phyloP scores from a whole-genome alignment of 2,329 filamentous ascomycete genomes.

The Bipolaris zeicola region DNA sequence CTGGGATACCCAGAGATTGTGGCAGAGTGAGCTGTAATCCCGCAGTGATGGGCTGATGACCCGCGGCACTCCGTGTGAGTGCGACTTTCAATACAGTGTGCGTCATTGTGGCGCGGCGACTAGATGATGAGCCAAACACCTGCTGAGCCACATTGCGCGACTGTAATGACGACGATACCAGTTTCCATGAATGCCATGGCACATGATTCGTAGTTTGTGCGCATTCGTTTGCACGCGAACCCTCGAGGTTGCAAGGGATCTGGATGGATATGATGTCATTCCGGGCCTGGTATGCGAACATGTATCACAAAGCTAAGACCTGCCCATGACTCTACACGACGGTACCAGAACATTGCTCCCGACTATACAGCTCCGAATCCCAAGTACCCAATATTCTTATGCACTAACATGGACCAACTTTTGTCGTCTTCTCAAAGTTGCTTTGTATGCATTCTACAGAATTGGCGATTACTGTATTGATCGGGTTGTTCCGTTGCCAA shows the following conservation, averaged over 20 bases:
- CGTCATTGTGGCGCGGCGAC: constrained; percentile 35
- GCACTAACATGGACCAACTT: no score
- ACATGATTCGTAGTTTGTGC: constrained; percentile 1
- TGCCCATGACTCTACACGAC: neutral
- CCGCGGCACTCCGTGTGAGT: constrained; percentile 13
- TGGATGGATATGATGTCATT: constrained; percentile 7
- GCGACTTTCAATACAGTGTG: constrained; percentile 14
- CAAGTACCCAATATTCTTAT: neutral
- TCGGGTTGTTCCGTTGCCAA: no score
- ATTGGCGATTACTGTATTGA: no score
- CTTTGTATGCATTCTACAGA: no score
- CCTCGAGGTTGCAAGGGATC: neutral
- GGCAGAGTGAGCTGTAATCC: constrained; percentile 11
- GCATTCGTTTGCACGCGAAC: neutral
- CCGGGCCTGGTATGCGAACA: neutral
- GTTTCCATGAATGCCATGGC: neutral
- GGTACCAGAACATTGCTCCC: neutral
- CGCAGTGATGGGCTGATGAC: constrained; percentile 20
- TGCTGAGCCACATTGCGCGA: constrained; percentile 20
- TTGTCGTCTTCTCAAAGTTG: no score
- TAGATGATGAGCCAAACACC: constrained; percentile 13
- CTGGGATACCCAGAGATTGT: constrained; percentile 2
- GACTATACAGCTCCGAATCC: neutral
- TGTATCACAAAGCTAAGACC: neutral
- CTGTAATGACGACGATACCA: neutral